Base-by-base conservation (phyloP, 2,329 filamentous ascomycete species). In the Penicillium freii region DNA sequence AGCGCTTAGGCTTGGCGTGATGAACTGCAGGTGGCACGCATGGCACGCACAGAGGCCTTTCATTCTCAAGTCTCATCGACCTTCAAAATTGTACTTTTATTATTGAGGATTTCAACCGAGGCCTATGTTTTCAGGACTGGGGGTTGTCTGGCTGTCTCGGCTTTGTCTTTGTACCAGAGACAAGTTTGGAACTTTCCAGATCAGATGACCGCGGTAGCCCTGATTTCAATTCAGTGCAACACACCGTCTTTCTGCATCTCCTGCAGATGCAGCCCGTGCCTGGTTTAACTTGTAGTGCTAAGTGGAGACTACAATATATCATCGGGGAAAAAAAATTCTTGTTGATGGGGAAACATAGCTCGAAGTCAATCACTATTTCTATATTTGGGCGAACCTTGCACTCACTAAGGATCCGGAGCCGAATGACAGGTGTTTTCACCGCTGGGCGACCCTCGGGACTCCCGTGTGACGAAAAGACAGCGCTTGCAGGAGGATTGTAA, bases 401-500 rank as follows among this genome's bases (percentile, higher is more conserved):
- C 7, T 38, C 27, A 17, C 31, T 40, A 39, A 5, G 25, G 19
- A 19, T 46, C 23, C 34, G 46, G n/a, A 31, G 36, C 13, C 29
- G 31, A 51, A 49, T 49, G 53, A 40, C 27, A 44, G 44, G 54
- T 19, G 2, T 52, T 39, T 27, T 53, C 42, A 56, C 40, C 21
- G 15, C n/a, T 33, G 19, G 29, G 29, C 5, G 11, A 42, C 42
- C 33, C 34, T 46, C 42, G 54, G 48, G 34, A n/a, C 40, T 52
- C 17, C 52, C 38, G 57, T 66, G 67, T 67, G 68, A 70, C 57
- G 58, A 65, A 45, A 62, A 33, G 48, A 47, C 38, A 61, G 71
- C 71, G 71, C 69, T 67, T 73, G 67, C 65, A 72, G 62, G 62
- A 61, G 56, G 42, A 23, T 29, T 63, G 21, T 62, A 21, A 73